Base-by-base conservation (phyloP, 2,329 filamentous ascomycete species). In the Septoria petroselini region DNA sequence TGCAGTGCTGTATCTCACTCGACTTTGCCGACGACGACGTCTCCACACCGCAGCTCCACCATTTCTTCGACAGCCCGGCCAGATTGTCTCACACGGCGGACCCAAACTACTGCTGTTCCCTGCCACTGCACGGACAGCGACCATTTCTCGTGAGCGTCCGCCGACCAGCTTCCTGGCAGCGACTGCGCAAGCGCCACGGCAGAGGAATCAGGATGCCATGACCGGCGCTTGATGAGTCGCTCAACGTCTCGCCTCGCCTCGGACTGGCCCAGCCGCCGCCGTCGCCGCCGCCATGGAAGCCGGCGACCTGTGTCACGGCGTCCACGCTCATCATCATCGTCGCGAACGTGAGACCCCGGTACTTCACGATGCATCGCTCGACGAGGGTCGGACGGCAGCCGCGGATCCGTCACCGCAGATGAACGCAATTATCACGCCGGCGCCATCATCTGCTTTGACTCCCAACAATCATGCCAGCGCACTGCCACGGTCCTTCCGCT, bases 401-500 rank as follows among this genome's bases (percentile, higher is more conserved):
- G 12, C 38, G 38, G 38, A 18, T 18, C 8, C 21, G 25, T 18
- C 18, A 23, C 38, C 38, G 38, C 38, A 41, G 38, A 41, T 29
- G 38, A 41, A 41, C 17, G 14, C 21, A 29, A 21, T 41, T 15
- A 27, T 17, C 12, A 38, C 35, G 14, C 11, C 35, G 12, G 21
- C 41, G 29, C 27, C 30, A 33, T 30, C 41, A 45, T 33, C 41
- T 45, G 41, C 31, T 12, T 12, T 29, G 9, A 8, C 12, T 27
- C 14, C 34, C 31, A 46, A 39, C n/a, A n/a, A n/a, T n/a, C n/a
- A n/a, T 38, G 33, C 25, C 43, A 46, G 8, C 43, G 25, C 43
- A 39, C 39, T 31, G 23, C 25, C 43, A 46, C 43, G 33, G 43
- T 30, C 43, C 23, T 46, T 38, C 15, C 48, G 55, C 25, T 56